Percentiles rank a stretch among this genome's conserved stretches.
These are phyloP conservation scores for Malus hybrid DNA, from an alignment of 331 rosid genomes.

Conservation along the genomic window DNA sequence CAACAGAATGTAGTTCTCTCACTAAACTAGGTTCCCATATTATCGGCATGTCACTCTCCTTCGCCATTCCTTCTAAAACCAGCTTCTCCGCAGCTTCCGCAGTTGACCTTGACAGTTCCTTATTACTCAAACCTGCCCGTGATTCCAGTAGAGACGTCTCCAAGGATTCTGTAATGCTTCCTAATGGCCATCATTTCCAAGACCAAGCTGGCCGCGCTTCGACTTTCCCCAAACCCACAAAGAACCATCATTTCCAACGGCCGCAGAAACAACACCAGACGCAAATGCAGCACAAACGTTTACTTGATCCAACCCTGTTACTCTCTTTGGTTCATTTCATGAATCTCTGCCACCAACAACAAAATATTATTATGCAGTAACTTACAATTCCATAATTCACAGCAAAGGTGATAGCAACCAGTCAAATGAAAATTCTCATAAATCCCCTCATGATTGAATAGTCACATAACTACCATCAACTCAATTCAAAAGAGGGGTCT, in stretches of 20 bases:
- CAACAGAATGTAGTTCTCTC: constrained; percentile 45
- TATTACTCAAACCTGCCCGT: not conserved
- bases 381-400: not conserved
- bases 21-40: constrained; percentile 74
- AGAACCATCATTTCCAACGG: constrained; percentile 76
- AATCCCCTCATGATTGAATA: not conserved
- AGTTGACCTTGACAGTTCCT: constrained; percentile 25
- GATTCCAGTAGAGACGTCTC: constrained; percentile 51
- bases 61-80: constrained; percentile 60
- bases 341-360: constrained; percentile 39
- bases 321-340: constrained; percentile 55
- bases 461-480: not conserved
- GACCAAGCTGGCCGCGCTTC: constrained; percentile 85
- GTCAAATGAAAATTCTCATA: not conserved
- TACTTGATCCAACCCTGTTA: constrained; percentile 48
- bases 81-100: constrained; percentile 58
- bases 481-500: not conserved
- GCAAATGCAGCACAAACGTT: constrained; percentile 64
- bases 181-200: constrained; percentile 42
- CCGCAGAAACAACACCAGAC: constrained; percentile 81
- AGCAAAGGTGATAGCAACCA: not conserved
- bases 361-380: not conserved
- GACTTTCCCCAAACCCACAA: constrained; percentile 92
- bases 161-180: constrained; percentile 46
- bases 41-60: constrained; percentile 74